Base-by-base conservation (phyloP, 352 stramenopile genomes). In the Phytophthora aleatoria region DNA sequence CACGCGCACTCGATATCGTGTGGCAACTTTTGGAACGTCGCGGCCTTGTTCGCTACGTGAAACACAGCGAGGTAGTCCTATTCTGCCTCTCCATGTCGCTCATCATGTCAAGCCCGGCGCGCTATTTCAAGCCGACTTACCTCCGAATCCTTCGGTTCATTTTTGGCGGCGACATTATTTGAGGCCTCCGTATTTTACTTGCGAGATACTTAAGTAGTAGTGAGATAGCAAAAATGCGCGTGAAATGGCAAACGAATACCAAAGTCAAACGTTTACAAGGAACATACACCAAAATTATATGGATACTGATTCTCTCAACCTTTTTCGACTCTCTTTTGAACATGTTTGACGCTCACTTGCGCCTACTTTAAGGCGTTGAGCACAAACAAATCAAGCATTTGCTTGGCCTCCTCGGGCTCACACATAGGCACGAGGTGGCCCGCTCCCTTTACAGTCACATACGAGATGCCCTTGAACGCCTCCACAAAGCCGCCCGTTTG, bases 381-480 rank as follows among this genome's bases (percentile, higher is more conserved):
- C 35, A 91, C 75, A 50, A 89, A 91, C 47, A 81, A 57, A 59
- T 91, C 76, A 35, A 91, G 74, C 82, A 91, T 90, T 65, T 81
- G 72, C 63, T 87, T 86, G 20, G 82, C 77, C 51, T 89, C 78
- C 13, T 77, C 56, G 4, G 82, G 82, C 61, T 97, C 93, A 67
- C 81, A 88, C 64, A 81, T 78, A 1, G 91, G 92, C 50, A 97
- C 92, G 56, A 97, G 78, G 65, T 98, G 91, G 13, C 94, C 94
- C 1, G 89, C 88, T 11, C 91, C 92, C 52, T 95, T 92, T 57
- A 98, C 93, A 0, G 92, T 98, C 48, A 97, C 57, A 68, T 95
- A 98, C 26, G 69, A 83, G 13, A 98, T 58, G n/a, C 74, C 79
- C 28, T 93, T 63, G 62, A 95, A 98, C 31, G 72, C 77, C 30